Conservation (phyloP, 2,329 filamentous ascomycete genomes). For the Diplocarpon mali region DNA sequence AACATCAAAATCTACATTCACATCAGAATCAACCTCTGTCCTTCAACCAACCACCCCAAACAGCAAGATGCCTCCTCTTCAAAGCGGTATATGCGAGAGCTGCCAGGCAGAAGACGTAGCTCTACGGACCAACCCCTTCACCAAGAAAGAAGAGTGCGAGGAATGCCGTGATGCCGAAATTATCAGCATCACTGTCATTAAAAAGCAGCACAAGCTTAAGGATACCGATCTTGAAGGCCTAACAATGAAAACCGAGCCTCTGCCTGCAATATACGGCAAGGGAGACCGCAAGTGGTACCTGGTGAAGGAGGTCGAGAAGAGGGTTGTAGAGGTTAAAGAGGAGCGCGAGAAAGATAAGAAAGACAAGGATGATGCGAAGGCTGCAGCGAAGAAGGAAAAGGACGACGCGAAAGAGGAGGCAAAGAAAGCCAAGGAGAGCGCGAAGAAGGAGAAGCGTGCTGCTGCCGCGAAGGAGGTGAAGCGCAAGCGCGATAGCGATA, state of each 20-base stretch:
- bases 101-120: constrained; percentile 5
- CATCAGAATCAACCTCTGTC: no score
- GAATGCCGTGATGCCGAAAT: constrained; percentile 5
- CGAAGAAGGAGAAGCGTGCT: not conserved
- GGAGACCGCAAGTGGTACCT: constrained; percentile 9
- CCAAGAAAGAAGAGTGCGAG: constrained; percentile 7
- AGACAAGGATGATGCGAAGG: constrained; percentile 4
- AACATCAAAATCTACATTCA: no score
- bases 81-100: constrained; percentile 5
- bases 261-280: constrained; percentile 7
- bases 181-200: constrained; percentile 5
- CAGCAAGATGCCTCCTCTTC: constrained; percentile 2
- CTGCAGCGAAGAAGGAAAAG: not conserved
- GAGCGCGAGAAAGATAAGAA: constrained; percentile 1
- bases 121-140: constrained; percentile 9
- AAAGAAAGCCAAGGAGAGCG: not conserved
- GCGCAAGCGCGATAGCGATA: not conserved
- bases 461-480: not conserved
- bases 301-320: constrained; percentile 3
- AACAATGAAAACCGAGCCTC: constrained; percentile 2
- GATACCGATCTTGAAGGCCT: constrained; percentile 6
- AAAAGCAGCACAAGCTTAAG: constrained; percentile 6
- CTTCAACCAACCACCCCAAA: not conserved
- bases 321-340: constrained; percentile 1
- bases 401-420: constrained; percentile 3